Evolutionary conservation across 805 yeast genomes (phyloP).

Genomic region (Pichia ethanolica): DNA sequence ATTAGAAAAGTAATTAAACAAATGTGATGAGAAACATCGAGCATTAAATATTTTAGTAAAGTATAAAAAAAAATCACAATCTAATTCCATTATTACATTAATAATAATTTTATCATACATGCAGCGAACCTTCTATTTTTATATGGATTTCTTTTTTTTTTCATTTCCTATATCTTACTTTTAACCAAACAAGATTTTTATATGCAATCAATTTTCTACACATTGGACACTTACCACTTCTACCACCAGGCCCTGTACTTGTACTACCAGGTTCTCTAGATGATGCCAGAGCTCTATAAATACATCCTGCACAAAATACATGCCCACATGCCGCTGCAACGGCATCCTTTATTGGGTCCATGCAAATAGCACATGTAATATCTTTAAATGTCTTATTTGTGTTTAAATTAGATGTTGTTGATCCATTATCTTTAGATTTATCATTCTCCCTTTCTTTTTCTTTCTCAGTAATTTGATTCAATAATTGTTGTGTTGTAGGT

Average conservation of each 20-base stretch:
- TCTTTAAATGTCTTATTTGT: conserved; percentile 27
- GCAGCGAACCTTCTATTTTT: not conserved
- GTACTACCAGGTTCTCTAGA: conserved; percentile 28
- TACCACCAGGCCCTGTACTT: not conserved
- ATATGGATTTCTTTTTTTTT: no score
- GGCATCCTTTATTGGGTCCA: conserved; percentile 43
- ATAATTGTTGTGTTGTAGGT: conserved; percentile 20
- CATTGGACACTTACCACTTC: conserved; percentile 27
- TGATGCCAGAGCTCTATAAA: conserved; percentile 41
- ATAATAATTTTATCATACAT: not conserved
- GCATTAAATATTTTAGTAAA: no score
- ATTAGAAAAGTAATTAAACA: no score
- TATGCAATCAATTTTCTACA: conserved; percentile 27
- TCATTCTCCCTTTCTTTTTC: not conserved
- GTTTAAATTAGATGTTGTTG: not conserved
- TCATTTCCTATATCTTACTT: conserved; percentile 13
- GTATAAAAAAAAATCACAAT: no score
- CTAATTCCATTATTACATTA: no score
- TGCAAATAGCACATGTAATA: conserved; percentile 47
- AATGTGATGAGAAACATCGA: no score
- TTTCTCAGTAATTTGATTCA: conserved; percentile 29
- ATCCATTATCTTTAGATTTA: not conserved
- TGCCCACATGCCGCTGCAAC: conserved; percentile 53
- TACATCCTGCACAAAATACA: conserved; percentile 46
- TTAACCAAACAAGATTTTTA: conserved; percentile 27